Base-by-base conservation (phyloP, 2,329 filamentous ascomycete genomes). In the Talaromyces marneffei region DNA sequence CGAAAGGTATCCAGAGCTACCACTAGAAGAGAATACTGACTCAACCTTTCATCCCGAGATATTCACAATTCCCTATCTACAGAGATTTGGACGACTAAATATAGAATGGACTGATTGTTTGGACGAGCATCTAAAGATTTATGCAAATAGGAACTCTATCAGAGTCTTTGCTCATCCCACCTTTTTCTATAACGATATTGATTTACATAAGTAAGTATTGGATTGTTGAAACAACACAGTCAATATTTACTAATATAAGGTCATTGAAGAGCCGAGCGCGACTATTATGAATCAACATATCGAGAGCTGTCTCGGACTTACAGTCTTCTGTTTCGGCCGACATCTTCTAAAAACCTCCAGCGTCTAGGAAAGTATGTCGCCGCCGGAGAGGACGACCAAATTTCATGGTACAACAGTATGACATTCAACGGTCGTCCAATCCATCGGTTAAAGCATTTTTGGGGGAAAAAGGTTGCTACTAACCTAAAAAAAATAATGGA, bases 81-180 rank as follows among this genome's bases (percentile, higher is more conserved):
- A 52, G 37, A 7, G 10, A 6, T 61, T 57, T 35, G 54, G 54
- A 29, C 23, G 18, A 10, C 27, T 52, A 5, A 57, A 61, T 35
- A 52, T 57, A 33, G 53, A 61, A 10, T 61, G 59, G 59, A 61
- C 59, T 5, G 44, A 61, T 44, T 57, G 42, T 35, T 44, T 61
- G 46, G 53, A 61, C n/a, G 54, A 61, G 7, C 59, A 61, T 53
- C 37, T 52, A 2, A 61, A 57, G 53, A 44, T 57, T 18, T 57
- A 57, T 44, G 27, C 54, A 42, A 31, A 40, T 37, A 4, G 54
- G 42, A 61, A 61, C 37, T 48, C 33, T 35, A 57, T 61, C 35
- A 50, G 54, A 37, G 27, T 52, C 9, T 61, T 61, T 53, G 46
- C 46, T 20, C 57, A 59, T 53, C 57, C 57, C 25, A 52, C 46